Evolutionary conservation across 2,329 filamentous ascomycete genomes (phyloP).

Genomic region (Mycocentrospora acerina): DNA sequence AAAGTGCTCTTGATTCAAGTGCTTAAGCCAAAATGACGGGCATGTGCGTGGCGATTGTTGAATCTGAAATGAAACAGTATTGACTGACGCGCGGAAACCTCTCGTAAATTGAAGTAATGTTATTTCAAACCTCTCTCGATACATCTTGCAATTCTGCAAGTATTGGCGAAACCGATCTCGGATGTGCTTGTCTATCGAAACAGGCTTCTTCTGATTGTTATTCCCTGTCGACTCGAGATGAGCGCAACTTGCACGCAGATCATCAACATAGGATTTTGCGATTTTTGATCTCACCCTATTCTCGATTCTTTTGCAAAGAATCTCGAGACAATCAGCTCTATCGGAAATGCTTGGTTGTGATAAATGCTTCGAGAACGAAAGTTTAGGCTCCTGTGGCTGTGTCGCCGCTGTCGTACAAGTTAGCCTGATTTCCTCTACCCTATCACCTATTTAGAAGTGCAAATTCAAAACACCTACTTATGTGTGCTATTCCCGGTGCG

Average conservation of each 20-base stretch:
- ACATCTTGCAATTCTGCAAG: slow-evolving; percentile 10
- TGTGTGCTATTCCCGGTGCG: too few relatives aligned
- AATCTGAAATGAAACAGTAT: slow-evolving; percentile 3
- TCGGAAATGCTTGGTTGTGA: too few relatives aligned
- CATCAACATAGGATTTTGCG: slow-evolving; percentile 22
- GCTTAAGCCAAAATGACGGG: slow-evolving; percentile 27
- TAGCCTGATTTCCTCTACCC: too few relatives aligned
- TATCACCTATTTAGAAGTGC: too few relatives aligned
- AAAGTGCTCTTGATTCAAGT: slow-evolving; percentile 21
- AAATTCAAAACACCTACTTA: too few relatives aligned
- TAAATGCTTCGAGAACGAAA: too few relatives aligned
- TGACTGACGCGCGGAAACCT: slow-evolving; percentile 1
- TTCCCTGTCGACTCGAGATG: slow-evolving; percentile 9
- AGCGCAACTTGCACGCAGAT: slow-evolving; percentile 18
- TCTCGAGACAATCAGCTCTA: slow-evolving; percentile 12
- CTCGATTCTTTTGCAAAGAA: slow-evolving; percentile 13
- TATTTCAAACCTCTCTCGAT: slow-evolving; percentile 12
- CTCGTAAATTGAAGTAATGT: slow-evolving; percentile 1
- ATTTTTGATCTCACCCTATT: slow-evolving; percentile 10
- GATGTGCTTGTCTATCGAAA: background rate
- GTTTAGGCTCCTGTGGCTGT: too few relatives aligned
- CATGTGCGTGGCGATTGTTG: slow-evolving; percentile 19
- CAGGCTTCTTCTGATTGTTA: background rate
- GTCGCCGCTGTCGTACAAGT: too few relatives aligned
- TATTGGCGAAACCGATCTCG: slow-evolving; percentile 9